These are phyloP conservation scores for Cercospora sp. DNA, from an alignment of 2,329 filamentous ascomycete species.

Conservation along the genomic window DNA sequence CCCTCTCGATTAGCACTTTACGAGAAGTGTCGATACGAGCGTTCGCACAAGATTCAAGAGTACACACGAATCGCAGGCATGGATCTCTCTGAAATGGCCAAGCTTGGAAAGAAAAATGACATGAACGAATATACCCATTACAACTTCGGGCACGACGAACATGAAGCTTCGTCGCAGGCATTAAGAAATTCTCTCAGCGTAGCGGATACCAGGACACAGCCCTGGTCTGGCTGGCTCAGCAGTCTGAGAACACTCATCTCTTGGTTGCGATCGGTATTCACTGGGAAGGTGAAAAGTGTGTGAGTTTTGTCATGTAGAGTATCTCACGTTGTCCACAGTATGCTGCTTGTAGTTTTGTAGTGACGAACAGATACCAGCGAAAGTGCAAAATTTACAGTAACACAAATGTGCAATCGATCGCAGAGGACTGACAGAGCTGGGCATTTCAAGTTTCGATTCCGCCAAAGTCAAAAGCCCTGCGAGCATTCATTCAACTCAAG, in stretches of 20 bases:
- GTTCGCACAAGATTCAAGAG: constrained; percentile 59
- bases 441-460: too few species aligned
- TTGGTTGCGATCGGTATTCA: not conserved
- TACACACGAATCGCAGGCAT: constrained; percentile 55
- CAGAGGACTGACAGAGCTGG: too few species aligned
- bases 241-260: not conserved
- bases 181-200: constrained; percentile 47
- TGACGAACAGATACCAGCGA: too few species aligned
- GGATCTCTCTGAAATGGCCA: constrained; percentile 13
- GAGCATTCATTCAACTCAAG: too few species aligned
- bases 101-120: constrained; percentile 21
- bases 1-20: constrained; percentile 58
- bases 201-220: not conserved
- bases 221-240: not conserved
- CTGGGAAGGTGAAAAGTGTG: not conserved
- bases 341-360: too few species aligned
- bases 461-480: too few species aligned
- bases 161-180: constrained; percentile 53
- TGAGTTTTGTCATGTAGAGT: not conserved
- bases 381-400: too few species aligned
- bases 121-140: constrained; percentile 24
- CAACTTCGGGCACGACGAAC: constrained; percentile 51
- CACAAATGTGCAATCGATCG: too few species aligned
- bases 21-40: constrained; percentile 57
- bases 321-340: not conserved